Percentiles rank a stretch among this genome's conserved stretches.
These are phyloP conservation scores for Auricularia auricula-judae DNA, from an alignment of 768 basidiomycete species.

Conservation along the genomic window DNA sequence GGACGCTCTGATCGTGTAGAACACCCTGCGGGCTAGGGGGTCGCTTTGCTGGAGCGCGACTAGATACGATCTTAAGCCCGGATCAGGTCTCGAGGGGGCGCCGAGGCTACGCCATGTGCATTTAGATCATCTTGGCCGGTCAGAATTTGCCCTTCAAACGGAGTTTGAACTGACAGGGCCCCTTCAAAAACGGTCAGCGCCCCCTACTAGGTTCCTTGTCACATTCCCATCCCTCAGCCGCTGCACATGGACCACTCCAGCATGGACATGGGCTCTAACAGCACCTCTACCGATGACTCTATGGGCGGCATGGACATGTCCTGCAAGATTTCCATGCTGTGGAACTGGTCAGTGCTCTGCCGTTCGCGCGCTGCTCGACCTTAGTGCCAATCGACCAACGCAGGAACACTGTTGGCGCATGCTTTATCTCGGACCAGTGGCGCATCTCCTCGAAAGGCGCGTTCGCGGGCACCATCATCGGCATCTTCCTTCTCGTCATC, in stretches of 20 bases:
- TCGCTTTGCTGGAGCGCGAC: no score
- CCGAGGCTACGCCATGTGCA: no score
- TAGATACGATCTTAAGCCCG: no score
- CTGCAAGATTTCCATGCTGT: conserved; percentile 17
- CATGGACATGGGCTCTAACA: neutral
- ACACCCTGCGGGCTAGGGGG: no score
- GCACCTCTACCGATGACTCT: neutral
- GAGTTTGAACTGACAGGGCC: neutral
- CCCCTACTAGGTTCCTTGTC: neutral
- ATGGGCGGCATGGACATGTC: neutral
- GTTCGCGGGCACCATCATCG: conserved; percentile 20
- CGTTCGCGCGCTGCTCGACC: no score
- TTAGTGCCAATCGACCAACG: neutral
- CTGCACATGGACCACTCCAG: neutral
- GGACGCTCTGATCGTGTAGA: no score
- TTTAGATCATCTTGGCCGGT: no score
- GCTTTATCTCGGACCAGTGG: conserved; percentile 19
- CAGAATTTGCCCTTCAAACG: neutral
- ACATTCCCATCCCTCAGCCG: neutral
- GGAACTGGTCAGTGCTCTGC: conserved; percentile 15
- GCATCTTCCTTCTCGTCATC: conserved; percentile 19
- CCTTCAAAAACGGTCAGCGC: neutral
- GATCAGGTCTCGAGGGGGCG: no score
- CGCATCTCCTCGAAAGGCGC: conserved; percentile 14
- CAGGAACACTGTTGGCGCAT: conserved; percentile 17